Evolutionary conservation across 176 grass and related monocot genomes (phyloP).

Genomic region (Rhynchospora breviuscula): DNA sequence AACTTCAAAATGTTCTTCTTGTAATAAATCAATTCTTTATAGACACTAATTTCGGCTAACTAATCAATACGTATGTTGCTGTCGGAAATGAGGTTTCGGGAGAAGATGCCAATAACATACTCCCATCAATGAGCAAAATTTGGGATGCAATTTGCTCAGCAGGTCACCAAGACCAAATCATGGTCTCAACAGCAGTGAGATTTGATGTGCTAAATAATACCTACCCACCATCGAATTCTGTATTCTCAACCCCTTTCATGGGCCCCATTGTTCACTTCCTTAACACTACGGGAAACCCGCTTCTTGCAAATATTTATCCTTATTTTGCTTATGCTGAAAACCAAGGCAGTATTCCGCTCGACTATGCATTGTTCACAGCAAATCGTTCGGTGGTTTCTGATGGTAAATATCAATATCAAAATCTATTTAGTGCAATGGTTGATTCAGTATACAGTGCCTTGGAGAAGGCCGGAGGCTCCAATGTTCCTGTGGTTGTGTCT

Average conservation of each 20-base stretch:
- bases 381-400: slow-evolving; percentile 16
- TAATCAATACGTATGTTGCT: slow-evolving; percentile 48
- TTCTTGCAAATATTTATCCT: slow-evolving; percentile 59
- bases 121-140: slow-evolving; percentile 63
- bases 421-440: slow-evolving; percentile 57
- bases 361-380: slow-evolving; percentile 46
- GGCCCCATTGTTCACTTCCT: slow-evolving; percentile 25
- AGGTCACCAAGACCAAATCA: slow-evolving; percentile 32
- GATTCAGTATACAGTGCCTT: slow-evolving; percentile 40
- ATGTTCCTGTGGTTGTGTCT: slow-evolving; percentile 35
- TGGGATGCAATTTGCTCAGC: background rate
- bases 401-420: slow-evolving; percentile 30
- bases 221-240: slow-evolving; percentile 43
- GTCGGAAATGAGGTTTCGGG: slow-evolving; percentile 61
- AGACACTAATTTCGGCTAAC: background rate
- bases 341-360: slow-evolving; percentile 16
- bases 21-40: no score
- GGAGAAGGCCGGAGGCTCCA: slow-evolving; percentile 35
- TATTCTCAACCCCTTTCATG: slow-evolving; percentile 31
- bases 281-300: slow-evolving; percentile 29
- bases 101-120: slow-evolving; percentile 22
- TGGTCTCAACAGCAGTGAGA: slow-evolving; percentile 41
- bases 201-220: slow-evolving; percentile 30
- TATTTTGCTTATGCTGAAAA: slow-evolving; percentile 45
- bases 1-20: no score